Conservation (phyloP, 495 filamentous ascomycete species). For the Penicillium subrubescens region DNA sequence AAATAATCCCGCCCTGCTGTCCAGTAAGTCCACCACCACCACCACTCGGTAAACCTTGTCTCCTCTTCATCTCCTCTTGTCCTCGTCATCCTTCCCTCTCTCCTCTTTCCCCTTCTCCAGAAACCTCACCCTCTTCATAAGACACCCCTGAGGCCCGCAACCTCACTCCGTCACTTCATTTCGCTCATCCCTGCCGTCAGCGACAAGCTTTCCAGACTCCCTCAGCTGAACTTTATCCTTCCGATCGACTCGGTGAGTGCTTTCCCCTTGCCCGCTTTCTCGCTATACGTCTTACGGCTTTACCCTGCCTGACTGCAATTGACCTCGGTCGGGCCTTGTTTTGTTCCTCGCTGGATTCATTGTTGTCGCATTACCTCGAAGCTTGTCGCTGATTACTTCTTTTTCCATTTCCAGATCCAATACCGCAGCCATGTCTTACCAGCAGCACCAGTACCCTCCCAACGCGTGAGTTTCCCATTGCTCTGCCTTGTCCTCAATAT, state of each 20-base stretch:
- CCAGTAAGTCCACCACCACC: not conserved
- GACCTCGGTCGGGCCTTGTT: not conserved
- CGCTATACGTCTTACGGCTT: not conserved
- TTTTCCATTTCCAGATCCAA: not conserved
- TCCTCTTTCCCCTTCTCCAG: slow-evolving; percentile 7
- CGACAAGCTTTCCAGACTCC: not conserved
- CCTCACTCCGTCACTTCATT: slow-evolving; percentile 18
- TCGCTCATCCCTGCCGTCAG: slow-evolving; percentile 2
- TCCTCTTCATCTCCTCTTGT: slow-evolving; percentile 25
- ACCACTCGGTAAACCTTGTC: slow-evolving; percentile 21
- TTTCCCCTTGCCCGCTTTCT: not conserved
- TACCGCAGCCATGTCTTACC: slow-evolving; percentile 43
- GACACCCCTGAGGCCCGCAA: slow-evolving; percentile 9
- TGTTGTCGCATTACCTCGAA: not conserved
- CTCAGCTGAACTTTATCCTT: slow-evolving; percentile 3
- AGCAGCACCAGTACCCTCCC: slow-evolving; percentile 36
- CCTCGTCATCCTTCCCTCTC: slow-evolving; percentile 7
- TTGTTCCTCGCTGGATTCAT: not conserved
- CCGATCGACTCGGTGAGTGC: slow-evolving; percentile 11
- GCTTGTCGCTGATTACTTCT: slow-evolving; percentile 11
- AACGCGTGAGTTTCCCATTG: slow-evolving; percentile 15
- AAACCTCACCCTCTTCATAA: not conserved
- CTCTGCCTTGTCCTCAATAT: not conserved
- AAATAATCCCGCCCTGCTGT: not conserved
- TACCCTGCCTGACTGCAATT: not conserved